A percentile compares a stretch with the other conserved stretches of the same genome.
These are phyloP conservation scores for Irpex sp. DNA, from an alignment of 1,284 basidiomycete species.

Conservation along the genomic window DNA sequence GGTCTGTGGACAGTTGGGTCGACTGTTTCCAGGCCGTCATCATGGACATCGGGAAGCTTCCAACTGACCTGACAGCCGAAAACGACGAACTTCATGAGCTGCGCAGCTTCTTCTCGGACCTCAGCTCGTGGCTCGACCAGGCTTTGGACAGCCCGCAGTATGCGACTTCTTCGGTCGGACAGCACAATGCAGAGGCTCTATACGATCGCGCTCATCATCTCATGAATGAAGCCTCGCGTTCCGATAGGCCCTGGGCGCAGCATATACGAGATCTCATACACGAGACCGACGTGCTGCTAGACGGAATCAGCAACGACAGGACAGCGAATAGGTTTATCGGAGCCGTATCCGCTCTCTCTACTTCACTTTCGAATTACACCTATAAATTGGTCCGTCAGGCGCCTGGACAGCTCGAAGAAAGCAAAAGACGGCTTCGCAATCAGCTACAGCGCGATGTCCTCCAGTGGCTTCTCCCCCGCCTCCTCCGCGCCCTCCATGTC, in stretches of 20 bases:
- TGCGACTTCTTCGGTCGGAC: slow-evolving; percentile 30
- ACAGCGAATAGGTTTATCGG: slow-evolving; percentile 33
- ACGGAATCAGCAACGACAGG: slow-evolving; percentile 32
- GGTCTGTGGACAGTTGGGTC: slow-evolving; percentile 34
- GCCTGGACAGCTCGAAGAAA: slow-evolving; percentile 9
- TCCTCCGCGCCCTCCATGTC: slow-evolving; percentile 30
- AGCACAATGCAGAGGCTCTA: slow-evolving; percentile 29
- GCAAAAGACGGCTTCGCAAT: slow-evolving; percentile 14
- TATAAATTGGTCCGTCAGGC: slow-evolving; percentile 13
- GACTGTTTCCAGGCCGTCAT: slow-evolving; percentile 22
- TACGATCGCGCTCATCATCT: slow-evolving; percentile 34
- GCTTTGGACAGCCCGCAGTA: slow-evolving; percentile 34
- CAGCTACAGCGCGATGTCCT: slow-evolving; percentile 32
- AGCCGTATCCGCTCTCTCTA: slow-evolving; percentile 28
- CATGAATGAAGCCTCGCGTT: slow-evolving; percentile 19
- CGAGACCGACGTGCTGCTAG: slow-evolving; percentile 31
- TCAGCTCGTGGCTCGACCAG: slow-evolving; percentile 34
- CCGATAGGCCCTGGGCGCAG: slow-evolving; percentile 22
- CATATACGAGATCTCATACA: slow-evolving; percentile 28
- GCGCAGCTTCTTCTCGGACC: slow-evolving; percentile 27
- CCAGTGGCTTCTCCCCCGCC: slow-evolving; percentile 38
- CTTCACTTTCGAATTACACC: slow-evolving; percentile 22
- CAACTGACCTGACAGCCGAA: slow-evolving; percentile 16
- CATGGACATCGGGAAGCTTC: slow-evolving; percentile 23
- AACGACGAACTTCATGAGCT: slow-evolving; percentile 13